Evolutionary conservation across 164 flowering plant genomes (phyloP).

Genomic region (Dillenia suffruticosa): DNA sequence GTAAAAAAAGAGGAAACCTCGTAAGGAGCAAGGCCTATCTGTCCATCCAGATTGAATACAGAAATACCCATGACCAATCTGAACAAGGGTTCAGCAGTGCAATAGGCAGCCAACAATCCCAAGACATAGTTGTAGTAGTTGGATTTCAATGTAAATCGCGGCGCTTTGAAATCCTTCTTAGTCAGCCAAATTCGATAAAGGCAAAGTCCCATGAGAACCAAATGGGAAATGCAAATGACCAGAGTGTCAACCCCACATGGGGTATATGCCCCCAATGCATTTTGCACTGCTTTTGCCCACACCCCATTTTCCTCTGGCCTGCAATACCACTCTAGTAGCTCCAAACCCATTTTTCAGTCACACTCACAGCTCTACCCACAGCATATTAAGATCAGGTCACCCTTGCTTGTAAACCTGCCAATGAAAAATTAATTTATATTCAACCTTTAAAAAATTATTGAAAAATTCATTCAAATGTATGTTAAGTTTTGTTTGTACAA

Average conservation of each 20-base stretch:
- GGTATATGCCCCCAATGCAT: constrained; percentile 86
- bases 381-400: no score
- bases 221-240: constrained; percentile 61
- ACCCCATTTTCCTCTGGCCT: constrained; percentile 71
- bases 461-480: no score
- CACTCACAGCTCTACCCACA: neutral
- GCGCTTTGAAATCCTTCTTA: constrained; percentile 46
- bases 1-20: constrained; percentile 49
- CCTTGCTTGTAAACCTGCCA: no score
- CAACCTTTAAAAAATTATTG: no score
- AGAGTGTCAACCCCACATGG: constrained; percentile 79
- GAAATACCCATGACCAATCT: constrained; percentile 87
- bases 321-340: constrained; percentile 83
- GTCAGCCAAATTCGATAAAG: constrained; percentile 68
- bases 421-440: no score
- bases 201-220: constrained; percentile 67
- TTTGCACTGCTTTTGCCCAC: constrained; percentile 65
- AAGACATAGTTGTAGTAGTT: constrained; percentile 59
- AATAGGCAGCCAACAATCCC: constrained; percentile 61
- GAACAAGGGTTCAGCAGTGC: constrained; percentile 73
- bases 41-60: constrained; percentile 63
- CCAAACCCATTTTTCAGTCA: constrained; percentile 50
- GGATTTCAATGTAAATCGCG: constrained; percentile 64
- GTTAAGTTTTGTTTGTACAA: no score
- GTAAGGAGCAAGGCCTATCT: constrained; percentile 64